Evolutionary conservation across 768 basidiomycete genomes (phyloP).

Genomic region (Tylopilus balloui): DNA sequence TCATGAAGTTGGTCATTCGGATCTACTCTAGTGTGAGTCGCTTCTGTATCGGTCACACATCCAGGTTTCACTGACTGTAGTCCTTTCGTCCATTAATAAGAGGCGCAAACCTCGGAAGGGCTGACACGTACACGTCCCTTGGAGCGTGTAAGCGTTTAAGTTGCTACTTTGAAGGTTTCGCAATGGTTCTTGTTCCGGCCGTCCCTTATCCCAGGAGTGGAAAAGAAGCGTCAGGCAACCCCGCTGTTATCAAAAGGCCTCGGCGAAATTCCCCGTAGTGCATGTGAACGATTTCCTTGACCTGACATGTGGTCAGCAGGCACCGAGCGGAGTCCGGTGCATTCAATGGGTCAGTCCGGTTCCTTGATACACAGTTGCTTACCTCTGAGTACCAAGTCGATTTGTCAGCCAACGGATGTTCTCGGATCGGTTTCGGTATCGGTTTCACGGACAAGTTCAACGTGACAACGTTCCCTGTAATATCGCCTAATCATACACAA

Average conservation of each 20-base stretch:
- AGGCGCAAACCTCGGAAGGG: background rate
- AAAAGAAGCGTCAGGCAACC: constrained; percentile 4
- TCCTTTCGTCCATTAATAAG: background rate
- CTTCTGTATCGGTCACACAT: too few species aligned
- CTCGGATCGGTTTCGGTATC: constrained; percentile 15
- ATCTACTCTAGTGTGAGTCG: too few species aligned
- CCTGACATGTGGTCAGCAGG: background rate
- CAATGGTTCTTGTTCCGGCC: constrained; percentile 15
- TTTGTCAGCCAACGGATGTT: constrained; percentile 3
- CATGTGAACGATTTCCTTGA: constrained; percentile 1
- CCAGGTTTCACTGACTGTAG: too few species aligned
- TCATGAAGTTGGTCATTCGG: background rate
- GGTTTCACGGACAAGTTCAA: constrained; percentile 7
- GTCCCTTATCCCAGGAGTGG: background rate
- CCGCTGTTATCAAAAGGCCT: constrained; percentile 3
- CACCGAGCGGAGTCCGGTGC: constrained; percentile 1
- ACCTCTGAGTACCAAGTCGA: background rate
- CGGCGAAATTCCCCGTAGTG: constrained; percentile 11
- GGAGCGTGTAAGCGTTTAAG: background rate
- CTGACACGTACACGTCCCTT: background rate
- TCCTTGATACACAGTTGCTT: background rate
- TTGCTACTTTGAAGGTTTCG: constrained; percentile 1
- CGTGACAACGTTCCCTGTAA: constrained; percentile 22
- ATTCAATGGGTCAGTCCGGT: background rate
- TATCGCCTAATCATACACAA: constrained; percentile 24